phyloP scores from a whole-genome alignment of 192 early-diverging fungal genomes.

The Tieghemiomyces parasiticus region DNA sequence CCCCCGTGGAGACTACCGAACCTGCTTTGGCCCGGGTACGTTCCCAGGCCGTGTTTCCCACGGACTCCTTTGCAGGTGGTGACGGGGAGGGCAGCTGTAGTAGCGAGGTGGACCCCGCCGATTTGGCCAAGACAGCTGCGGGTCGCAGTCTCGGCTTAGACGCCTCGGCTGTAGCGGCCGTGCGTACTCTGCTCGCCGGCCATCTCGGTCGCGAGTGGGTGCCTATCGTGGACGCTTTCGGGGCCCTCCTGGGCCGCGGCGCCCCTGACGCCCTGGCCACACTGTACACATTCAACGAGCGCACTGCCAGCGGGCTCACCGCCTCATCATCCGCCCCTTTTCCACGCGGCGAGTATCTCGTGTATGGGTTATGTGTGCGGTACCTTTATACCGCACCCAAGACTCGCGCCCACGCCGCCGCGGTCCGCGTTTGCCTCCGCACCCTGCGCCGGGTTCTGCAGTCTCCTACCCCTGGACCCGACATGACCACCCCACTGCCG shows the following conservation, averaged over 20 bases:
- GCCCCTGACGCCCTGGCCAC: not conserved
- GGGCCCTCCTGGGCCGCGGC: not conserved
- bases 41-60: not conserved
- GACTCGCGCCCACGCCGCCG: not conserved
- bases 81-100: not conserved
- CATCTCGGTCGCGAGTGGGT: not conserved
- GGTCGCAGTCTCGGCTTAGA: conserved; percentile 9
- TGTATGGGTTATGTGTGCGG: conserved; percentile 8
- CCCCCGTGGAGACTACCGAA: not conserved
- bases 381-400: conserved; percentile 2
- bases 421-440: not conserved
- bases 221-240: not conserved
- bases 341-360: conserved; percentile 3
- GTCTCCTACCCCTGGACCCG: too few species aligned
- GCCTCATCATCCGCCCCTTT: not conserved
- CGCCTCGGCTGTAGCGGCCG: conserved; percentile 2
- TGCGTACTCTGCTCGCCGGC: conserved; percentile 3
- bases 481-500: too few species aligned
- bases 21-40: not conserved
- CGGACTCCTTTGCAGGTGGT: not conserved
- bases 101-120: not conserved
- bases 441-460: not conserved
- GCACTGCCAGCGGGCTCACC: not conserved
- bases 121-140: not conserved
- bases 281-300: not conserved